Conservation (phyloP, 805 yeast genomes). For the Brettanomyces custersianus region DNA sequence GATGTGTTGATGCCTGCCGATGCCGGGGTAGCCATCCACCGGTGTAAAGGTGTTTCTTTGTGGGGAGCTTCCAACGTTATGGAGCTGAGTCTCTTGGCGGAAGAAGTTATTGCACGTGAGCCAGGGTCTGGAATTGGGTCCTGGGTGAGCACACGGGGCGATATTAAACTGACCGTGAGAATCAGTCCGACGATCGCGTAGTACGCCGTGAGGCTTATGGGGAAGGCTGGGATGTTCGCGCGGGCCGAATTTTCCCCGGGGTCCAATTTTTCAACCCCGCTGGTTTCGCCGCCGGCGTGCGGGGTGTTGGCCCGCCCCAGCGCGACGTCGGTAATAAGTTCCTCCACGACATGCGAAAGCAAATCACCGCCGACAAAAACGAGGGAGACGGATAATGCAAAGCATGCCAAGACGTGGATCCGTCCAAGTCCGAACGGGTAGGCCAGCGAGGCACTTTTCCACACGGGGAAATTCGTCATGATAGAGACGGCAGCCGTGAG, state of each 20-base stretch:
- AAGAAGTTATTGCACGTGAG: background rate
- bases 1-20: constrained; percentile 26
- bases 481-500: constrained; percentile 65
- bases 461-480: constrained; percentile 85
- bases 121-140: background rate
- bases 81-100: constrained; percentile 18
- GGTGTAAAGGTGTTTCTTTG: constrained; percentile 5
- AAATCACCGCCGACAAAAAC: constrained; percentile 88
- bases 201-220: constrained; percentile 20
- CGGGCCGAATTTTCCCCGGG: background rate
- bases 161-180: constrained; percentile 16
- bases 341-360: constrained; percentile 80
- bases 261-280: no score
- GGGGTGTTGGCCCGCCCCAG: constrained; percentile 23
- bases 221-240: constrained; percentile 8
- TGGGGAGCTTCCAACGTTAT: constrained; percentile 19
- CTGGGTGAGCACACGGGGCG: background rate
- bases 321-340: constrained; percentile 39
- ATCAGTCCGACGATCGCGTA: constrained; percentile 24
- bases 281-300: no score
- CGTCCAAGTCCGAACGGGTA: constrained; percentile 94
- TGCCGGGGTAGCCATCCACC: constrained; percentile 1
- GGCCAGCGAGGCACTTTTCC: constrained; percentile 74
- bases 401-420: constrained; percentile 78
- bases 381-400: constrained; percentile 76